Conservation (phyloP, 2,329 filamentous ascomycete genomes). For the Exophiala dermatitidis region DNA sequence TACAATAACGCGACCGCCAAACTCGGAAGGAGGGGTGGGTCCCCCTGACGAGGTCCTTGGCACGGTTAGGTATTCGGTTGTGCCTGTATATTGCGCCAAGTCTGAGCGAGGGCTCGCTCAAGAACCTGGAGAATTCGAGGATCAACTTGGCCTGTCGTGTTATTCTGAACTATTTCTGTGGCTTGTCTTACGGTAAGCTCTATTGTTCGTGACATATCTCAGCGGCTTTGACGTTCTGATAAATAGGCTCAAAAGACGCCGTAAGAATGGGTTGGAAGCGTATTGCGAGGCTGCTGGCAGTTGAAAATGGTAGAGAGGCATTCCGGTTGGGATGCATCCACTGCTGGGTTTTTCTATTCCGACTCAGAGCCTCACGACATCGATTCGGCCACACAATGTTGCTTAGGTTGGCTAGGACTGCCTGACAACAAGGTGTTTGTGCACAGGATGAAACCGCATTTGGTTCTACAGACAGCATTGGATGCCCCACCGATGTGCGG, state of each 20-base stretch:
- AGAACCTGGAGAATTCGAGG: conserved; percentile 57
- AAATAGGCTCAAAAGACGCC: neutral
- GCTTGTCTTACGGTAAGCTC: conserved; percentile 54
- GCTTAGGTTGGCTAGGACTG: neutral
- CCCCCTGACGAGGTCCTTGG: no score
- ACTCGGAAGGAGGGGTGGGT: no score
- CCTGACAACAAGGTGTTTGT: neutral
- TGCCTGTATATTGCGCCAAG: conserved; percentile 61
- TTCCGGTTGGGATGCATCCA: conserved; percentile 1
- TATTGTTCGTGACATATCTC: conserved; percentile 29
- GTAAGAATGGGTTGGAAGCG: no score
- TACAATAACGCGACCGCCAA: no score
- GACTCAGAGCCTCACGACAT: conserved; percentile 5
- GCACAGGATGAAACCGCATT: neutral
- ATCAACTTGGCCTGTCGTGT: conserved; percentile 58
- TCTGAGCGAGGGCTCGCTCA: conserved; percentile 53
- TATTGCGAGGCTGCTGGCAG: no score
- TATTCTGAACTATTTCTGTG: conserved; percentile 68
- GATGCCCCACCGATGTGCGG: neutral
- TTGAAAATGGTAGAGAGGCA: neutral
- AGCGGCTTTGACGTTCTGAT: neutral
- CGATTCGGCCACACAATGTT: neutral
- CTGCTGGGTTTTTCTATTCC: conserved; percentile 6
- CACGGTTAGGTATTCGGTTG: conserved; percentile 44
- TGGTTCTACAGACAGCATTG: neutral